Base-by-base conservation (phyloP, 441 rosid species). In the Hypseocharis bilobata region DNA sequence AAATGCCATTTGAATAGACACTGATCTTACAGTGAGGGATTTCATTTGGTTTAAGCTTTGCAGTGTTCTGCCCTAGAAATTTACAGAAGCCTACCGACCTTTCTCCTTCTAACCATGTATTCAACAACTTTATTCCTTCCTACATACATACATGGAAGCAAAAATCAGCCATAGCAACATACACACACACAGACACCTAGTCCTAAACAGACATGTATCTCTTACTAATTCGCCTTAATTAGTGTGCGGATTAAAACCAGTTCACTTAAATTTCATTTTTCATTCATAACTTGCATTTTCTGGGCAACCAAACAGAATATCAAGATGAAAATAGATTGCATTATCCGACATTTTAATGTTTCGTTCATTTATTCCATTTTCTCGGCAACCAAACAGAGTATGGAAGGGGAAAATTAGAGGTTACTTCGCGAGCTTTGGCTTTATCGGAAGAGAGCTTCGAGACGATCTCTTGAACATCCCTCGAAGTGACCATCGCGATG, bases 401-500 rank as follows among this genome's bases (percentile, higher is more conserved):
- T 6, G 25, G 52, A 62, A 2, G 32, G 70, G 34, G 32, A 64
- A 47, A 72, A 36, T 60, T 47, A 63, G 58, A 51, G 55, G 70
- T 68, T 77, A 91, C 99, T 68, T 94, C 99, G 26, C 97, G 86
- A 45, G 81, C 65, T 81, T 86, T 91, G 72, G 92, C 93, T 84
- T 89, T 91, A 64, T 89, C 96, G 19, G 99, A 87, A 36, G 97
- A 94, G 30, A 94, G 96, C 86, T 88, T 89, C 11, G 85, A 72
- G 77, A 87, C 83, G 75, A 93, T 72, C 59, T 94, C 99, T 62
- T 89, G 87, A 61, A 94, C 74, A 72, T 94, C 97, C 45, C 86
- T 75, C 3, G 92, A 85, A 59, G 87, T 59, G 67, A 82, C 81
- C 57, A 52, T 52, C 54, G 20, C 56, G 56, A 22, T 28, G 57